Evolutionary conservation across 148 eudicot genomes (phyloP), one percentile per base, ranked within the genome.

Genomic region (Chenopodium album): DNA sequence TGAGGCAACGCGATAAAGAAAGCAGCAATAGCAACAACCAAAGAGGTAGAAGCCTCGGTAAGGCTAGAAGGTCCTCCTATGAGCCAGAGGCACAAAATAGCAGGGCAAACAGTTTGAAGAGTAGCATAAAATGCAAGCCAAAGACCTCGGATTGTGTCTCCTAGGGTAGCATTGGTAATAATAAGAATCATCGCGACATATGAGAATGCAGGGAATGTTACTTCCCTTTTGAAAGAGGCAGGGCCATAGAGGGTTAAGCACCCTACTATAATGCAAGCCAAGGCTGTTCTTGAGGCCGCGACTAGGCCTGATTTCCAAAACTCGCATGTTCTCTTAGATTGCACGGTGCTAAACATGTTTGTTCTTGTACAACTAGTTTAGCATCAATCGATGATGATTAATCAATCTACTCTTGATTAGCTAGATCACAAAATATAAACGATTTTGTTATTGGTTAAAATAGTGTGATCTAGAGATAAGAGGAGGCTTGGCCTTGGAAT

Each of bases 101-200:
- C 92, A 0, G 97, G 95, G 20, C 86, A 80, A 22, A 92, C 89
- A 0, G 86, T 80, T 47, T 78, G 88, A 4, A 85, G 75, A 22
- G 95, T 88, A 67, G 92, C 94, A 50, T 77, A 87, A 0, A 87
- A 29, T 19, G 93, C 90, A 20, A 72, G 80, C 95, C 92, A 93
- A 78, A 91, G 87, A 12, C 95, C 90, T 0, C 91, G 86, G 0
- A 93, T 37, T 19, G 97, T 74, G 88, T 92, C 91, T 12, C 95
- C 97, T 1, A 93, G 59, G 20, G 91, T 84, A 41, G 97, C 93
- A 67, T 90, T 87, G 31, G 92, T 88, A 34, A 92, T 73, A 9
- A 90, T 87, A 9, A 93, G 88, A 26, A 92, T 83, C 2, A 89
- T 92, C 0, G 91, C 89, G n/a, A 91, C 94, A 86, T 92, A 92